phyloP scores from a whole-genome alignment of 495 filamentous ascomycete species.

The Letharia columbiana region DNA sequence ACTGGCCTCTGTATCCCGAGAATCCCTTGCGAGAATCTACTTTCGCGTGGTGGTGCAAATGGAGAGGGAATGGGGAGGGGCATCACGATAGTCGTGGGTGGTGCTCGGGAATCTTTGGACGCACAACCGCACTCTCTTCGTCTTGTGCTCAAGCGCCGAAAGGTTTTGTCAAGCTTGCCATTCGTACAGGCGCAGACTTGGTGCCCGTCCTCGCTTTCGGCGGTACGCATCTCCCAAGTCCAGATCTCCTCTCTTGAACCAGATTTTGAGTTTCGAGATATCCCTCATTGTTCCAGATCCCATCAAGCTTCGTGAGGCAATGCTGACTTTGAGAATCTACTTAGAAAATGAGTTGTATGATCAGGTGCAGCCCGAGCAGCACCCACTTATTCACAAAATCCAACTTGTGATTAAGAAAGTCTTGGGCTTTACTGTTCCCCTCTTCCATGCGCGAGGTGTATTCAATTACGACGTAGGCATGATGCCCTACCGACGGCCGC shows the following conservation, averaged over 20 bases:
- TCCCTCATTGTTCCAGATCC: neutral
- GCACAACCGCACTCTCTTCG: conserved; percentile 65
- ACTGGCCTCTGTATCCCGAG: conserved; percentile 77
- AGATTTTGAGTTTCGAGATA: neutral
- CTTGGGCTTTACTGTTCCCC: conserved; percentile 86
- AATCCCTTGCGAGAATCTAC: conserved; percentile 81
- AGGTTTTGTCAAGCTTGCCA: conserved; percentile 87
- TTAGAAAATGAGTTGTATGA: conserved; percentile 89
- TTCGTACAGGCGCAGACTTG: conserved; percentile 80
- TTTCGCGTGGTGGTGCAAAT: conserved; percentile 67
- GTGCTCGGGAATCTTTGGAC: conserved; percentile 83
- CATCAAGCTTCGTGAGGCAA: too few species aligned
- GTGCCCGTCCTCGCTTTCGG: conserved; percentile 89
- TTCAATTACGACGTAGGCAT: conserved; percentile 97
- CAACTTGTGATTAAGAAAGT: conserved; percentile 76
- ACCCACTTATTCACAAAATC: conserved; percentile 63
- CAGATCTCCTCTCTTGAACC: neutral
- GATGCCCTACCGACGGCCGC: conserved; percentile 80
- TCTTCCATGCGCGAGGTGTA: conserved; percentile 83
- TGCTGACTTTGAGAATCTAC: neutral
- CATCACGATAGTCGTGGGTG: conserved; percentile 92
- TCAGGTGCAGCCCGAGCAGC: conserved; percentile 60
- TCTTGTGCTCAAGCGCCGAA: conserved; percentile 76
- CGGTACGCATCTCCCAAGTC: neutral
- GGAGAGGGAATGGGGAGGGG: conserved; percentile 88